A percentile compares a stretch with the other conserved stretches of the same genome.
Conservation (phyloP, 306 rosid genomes). For the Cucurbita argyrosperma region DNA sequence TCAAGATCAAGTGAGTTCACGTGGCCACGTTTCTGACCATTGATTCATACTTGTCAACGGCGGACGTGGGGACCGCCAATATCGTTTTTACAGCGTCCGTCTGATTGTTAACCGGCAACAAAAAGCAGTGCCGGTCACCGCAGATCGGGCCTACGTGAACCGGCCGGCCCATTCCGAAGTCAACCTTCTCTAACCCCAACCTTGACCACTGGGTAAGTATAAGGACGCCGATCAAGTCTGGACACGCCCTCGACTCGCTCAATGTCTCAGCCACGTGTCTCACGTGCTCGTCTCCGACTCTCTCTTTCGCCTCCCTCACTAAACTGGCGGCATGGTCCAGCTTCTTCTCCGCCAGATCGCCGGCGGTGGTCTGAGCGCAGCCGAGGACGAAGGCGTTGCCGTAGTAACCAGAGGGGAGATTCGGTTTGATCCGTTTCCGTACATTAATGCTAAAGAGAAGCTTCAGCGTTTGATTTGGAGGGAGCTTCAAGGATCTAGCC, state of each 20-base stretch:
- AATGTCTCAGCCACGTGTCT: slow-evolving; percentile 41
- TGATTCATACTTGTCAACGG: slow-evolving; percentile 43
- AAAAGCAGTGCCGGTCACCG: slow-evolving; percentile 64
- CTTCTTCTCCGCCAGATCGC: slow-evolving; percentile 39
- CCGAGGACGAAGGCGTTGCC: slow-evolving; percentile 82
- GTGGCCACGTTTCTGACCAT: slow-evolving; percentile 22
- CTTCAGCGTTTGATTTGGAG: slow-evolving; percentile 45
- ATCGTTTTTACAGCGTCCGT: slow-evolving; percentile 50
- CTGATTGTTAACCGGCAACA: slow-evolving; percentile 46
- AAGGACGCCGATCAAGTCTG: slow-evolving; percentile 70
- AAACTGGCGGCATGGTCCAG: slow-evolving; percentile 32
- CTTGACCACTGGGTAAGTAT: slow-evolving; percentile 88
- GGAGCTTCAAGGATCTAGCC: slow-evolving; percentile 58
- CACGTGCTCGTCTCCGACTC: slow-evolving; percentile 56
- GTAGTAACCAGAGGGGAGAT: slow-evolving; percentile 58
- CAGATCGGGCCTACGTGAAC: slow-evolving; percentile 55
- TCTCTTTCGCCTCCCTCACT: slow-evolving; percentile 53
- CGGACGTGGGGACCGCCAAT: slow-evolving; percentile 62
- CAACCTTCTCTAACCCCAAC: slow-evolving; percentile 65
- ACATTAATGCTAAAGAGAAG: slow-evolving; percentile 65
- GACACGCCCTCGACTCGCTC: slow-evolving; percentile 40
- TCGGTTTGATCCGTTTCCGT: slow-evolving; percentile 50
- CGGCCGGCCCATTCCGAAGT: slow-evolving; percentile 54
- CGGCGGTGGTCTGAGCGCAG: slow-evolving; percentile 46
- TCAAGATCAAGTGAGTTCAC: background rate